Evolutionary conservation across 2,329 filamentous ascomycete genomes (phyloP).

Genomic region (Aureobasidium sp.): DNA sequence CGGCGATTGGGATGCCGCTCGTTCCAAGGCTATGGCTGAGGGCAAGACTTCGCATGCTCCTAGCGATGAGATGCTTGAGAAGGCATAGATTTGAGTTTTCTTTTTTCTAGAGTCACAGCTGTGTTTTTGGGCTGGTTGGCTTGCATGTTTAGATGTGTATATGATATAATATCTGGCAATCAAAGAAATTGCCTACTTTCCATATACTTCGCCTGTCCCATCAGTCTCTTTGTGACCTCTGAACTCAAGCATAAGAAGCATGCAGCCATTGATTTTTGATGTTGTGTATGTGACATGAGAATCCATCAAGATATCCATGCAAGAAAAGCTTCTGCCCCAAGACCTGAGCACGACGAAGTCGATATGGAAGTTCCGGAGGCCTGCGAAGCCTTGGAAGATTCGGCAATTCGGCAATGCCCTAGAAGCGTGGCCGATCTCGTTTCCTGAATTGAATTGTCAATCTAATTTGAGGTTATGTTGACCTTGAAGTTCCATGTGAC

Average conservation of each 20-base stretch:
- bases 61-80: constrained; percentile 12
- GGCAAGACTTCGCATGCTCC: constrained; percentile 1
- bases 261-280: no score
- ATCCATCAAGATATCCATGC: constrained; percentile 26
- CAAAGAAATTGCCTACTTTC: neutral
- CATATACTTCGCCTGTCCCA: neutral
- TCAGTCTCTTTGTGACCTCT: neutral
- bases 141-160: neutral
- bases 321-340: no score
- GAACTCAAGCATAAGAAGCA: neutral
- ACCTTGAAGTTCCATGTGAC: no score
- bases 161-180: neutral
- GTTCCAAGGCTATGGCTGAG: neutral
- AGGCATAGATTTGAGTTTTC: constrained; percentile 2
- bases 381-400: no score
- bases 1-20: constrained; percentile 1
- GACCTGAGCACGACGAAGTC: no score
- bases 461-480: no score
- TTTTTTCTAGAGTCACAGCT: neutral
- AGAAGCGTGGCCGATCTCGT: no score
- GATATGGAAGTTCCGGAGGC: no score
- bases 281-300: no score
- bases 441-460: no score
- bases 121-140: neutral
- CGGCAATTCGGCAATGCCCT: no score